Evolutionary conservation across 1,139 yeast species (phyloP), one percentile per base, ranked within the genome.

Genomic region (Taphrina communis): DNA sequence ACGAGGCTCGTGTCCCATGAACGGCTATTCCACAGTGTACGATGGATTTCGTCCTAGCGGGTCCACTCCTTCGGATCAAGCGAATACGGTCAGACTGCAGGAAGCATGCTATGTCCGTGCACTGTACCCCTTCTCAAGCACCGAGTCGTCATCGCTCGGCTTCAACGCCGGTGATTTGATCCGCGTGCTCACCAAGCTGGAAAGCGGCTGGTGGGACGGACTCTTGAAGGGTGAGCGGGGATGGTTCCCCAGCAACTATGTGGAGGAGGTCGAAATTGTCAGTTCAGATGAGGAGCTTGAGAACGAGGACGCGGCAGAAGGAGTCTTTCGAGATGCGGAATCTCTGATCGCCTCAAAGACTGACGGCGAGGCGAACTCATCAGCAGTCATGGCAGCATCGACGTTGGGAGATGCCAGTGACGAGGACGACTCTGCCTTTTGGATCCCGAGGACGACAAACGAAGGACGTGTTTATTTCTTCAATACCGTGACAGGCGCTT

Each of bases 101-200:
- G 60, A 56, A 14, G 48, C 48, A 9, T 58, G 62, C 61, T 63
- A 52, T 44, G 67, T 63, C 19, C 88, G 58, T 97, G 98, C 0
- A 90, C 1, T 94, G 88, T 78, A 97, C 92, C 31, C 90, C 97
- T 0, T 75, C 67, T 59, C 70, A 90, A 97, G 77, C 83, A 85
- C 65, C 82, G 97, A 74, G 88, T 90, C 57, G 86, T 88, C 73
- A 97, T 93, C 78, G 82, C 84, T 70, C 86, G 84, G 69, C 89
- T 97, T 74, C 84, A 88, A 25, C 85, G 86, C 72, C 38, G 80
- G 80, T 71, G 98, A 93, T 77, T 80, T 93, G 74, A 82, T 85
- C 74, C 79, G 83, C 69, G 78, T 92, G 48, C 84, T 93, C 35
- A 80, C 81, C 69, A 88, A 86, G 69, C 75, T 77, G 19, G 75